Evolutionary conservation across 2,329 filamentous ascomycete species (phyloP).

Genomic region (Talaromyces pinophilus): DNA sequence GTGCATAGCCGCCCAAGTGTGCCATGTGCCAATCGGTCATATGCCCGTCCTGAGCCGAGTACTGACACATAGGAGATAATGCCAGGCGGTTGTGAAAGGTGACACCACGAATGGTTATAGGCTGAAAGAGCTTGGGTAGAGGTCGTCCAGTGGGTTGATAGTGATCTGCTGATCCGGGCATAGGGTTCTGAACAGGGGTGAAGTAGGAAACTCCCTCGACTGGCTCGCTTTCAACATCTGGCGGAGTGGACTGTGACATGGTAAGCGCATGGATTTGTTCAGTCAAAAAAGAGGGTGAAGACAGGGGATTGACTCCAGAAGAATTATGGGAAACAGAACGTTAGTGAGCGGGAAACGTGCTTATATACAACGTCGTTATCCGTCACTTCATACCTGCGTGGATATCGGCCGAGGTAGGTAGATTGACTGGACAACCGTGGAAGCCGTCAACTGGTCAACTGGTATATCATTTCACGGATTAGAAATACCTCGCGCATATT

Average conservation of each 20-base stretch:
- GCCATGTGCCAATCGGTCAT: conserved; percentile 49
- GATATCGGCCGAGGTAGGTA: background rate
- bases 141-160: background rate
- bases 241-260: background rate
- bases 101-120: conserved; percentile 52
- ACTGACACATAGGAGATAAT: conserved; percentile 61
- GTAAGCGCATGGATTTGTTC: background rate
- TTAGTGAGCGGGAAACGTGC: background rate
- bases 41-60: conserved; percentile 46
- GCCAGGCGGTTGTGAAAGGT: conserved; percentile 67
- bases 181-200: conserved; percentile 40
- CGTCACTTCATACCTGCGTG: background rate
- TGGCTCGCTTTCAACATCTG: background rate
- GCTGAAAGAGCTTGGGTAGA: background rate
- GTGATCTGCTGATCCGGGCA: conserved; percentile 38
- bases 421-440: background rate
- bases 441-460: background rate
- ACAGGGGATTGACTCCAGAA: no score
- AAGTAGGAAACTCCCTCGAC: conserved; percentile 25
- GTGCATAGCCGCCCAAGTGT: conserved; percentile 33
- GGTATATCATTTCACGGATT: background rate
- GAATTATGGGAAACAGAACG: background rate
- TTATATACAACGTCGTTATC: background rate
- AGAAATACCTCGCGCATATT: background rate
- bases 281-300: background rate